These are phyloP conservation scores for Sanguinoderma infundibulare DNA, from an alignment of 1,284 basidiomycete species.

Conservation along the genomic window DNA sequence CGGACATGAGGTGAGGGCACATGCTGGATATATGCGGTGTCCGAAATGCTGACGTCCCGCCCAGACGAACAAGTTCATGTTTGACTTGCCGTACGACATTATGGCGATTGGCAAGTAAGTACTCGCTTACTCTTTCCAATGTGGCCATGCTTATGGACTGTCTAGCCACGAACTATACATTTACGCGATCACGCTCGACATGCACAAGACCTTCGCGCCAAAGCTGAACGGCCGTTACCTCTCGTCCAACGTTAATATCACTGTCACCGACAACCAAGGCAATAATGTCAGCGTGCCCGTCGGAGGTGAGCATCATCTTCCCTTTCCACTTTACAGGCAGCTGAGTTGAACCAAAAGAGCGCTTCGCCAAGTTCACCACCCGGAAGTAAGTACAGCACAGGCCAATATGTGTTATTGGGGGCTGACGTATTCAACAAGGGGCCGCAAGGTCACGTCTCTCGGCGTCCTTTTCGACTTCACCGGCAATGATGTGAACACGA, in stretches of 20 bases:
- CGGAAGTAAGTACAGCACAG: constrained; percentile 22
- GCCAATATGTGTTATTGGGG: not conserved
- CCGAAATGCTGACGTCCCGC: not conserved
- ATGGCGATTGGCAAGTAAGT: constrained; percentile 85
- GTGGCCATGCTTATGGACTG: not conserved
- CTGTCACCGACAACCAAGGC: constrained; percentile 57
- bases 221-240: constrained; percentile 77
- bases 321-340: not conserved
- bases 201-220: constrained; percentile 81
- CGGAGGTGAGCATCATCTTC: constrained; percentile 48
- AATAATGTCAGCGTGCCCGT: constrained; percentile 62
- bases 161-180: constrained; percentile 85
- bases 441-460: constrained; percentile 75
- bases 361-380: constrained; percentile 79
- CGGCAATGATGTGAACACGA: constrained; percentile 67
- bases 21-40: not conserved
- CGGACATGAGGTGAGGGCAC: constrained; percentile 61
- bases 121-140: not conserved
- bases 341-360: constrained; percentile 42
- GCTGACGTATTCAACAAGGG: constrained; percentile 43
- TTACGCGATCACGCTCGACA: constrained; percentile 77
- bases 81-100: constrained; percentile 80
- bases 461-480: constrained; percentile 83
- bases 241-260: constrained; percentile 87
- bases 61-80: constrained; percentile 74